Evolutionary conservation across 2,329 filamentous ascomycete species (phyloP).

Genomic region (Talaromyces verruculosus): DNA sequence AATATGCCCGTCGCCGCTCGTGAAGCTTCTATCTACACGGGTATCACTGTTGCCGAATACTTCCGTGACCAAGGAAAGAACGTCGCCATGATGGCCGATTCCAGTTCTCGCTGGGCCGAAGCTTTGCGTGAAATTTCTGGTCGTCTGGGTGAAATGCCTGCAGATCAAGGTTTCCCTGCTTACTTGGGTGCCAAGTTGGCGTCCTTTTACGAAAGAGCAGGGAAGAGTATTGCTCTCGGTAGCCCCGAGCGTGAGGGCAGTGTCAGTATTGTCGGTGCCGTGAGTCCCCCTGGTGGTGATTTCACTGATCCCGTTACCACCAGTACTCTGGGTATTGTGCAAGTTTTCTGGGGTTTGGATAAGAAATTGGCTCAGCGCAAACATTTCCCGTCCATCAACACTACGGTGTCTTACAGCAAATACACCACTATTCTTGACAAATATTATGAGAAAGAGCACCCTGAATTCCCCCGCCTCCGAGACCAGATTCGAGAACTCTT

Average conservation of each 20-base stretch:
- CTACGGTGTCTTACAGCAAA: constrained; percentile 90
- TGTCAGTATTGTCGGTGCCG: constrained; percentile 96
- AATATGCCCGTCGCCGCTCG: constrained; percentile 99
- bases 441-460: constrained; percentile 90
- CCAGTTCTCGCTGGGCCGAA: constrained; percentile 96
- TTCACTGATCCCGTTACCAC: constrained; percentile 98
- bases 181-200: constrained; percentile 96
- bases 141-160: constrained; percentile 98
- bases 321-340: constrained; percentile 91
- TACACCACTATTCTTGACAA: constrained; percentile 86
- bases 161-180: constrained; percentile 98
- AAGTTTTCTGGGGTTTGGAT: constrained; percentile 99
- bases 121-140: constrained; percentile 97
- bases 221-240: constrained; percentile 79
- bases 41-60: constrained; percentile 91
- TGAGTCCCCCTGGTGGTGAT: constrained; percentile 96
- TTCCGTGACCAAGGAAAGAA: constrained; percentile 96
- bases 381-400: constrained; percentile 99
- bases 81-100: constrained; percentile 98
- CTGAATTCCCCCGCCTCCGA: constrained; percentile 89
- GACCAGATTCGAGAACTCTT: constrained; percentile 92
- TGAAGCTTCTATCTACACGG: constrained; percentile 98
- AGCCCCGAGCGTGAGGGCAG: constrained; percentile 86
- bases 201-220: constrained; percentile 98
- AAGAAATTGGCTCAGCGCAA: constrained; percentile 99